Evolutionary conservation across 768 basidiomycete genomes (phyloP), one percentile per base, ranked within the genome.

Genomic region (Clitopilus passeckerianus): DNA sequence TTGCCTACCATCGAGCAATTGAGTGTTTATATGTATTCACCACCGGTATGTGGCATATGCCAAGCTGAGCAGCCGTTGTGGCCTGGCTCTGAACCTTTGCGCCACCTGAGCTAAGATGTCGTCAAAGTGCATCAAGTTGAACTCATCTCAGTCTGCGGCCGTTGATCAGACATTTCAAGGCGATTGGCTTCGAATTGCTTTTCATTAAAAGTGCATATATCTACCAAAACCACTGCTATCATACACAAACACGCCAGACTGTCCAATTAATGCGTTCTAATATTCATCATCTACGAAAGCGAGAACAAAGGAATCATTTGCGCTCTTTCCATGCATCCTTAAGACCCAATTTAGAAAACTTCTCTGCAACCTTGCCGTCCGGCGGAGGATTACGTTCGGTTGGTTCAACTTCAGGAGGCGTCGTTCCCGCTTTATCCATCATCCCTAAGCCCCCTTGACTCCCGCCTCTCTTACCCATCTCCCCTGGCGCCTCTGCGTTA

Each of bases 311-410:
- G 33, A 35, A 35, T 71, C 64, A 81, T 68, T 79, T 83, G 64
- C 81, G 75, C 62, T 69, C 67, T 71, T 80, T 79, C 82, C 79
- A 80, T 57, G 77, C 78, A 55, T 74, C 74, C 61, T 76, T 68
- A 33, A 80, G 66, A 44, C 79, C 84, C 60, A 74, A 71, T 67
- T 74, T 80, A 52, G 77, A 77, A 71, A 75, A 79, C 61, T 71
- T 72, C 67, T 78, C 76, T 18, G 76, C 80, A 55, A 71, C 75
- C 20, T 65, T 73, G 30, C 73, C 72, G 58, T 80, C 75, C 15
- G 80, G 80, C 43, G 72, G 78, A 1, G 80, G 77, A 63, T 83
- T 84, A 62, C 79, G 71, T 50, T 77, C 77, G 14, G 71, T 73
- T 23, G 81, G 75, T 57, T 65, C 64, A 34, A 73, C 73, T 58